Base-by-base conservation (phyloP, 768 basidiomycete species). In the Mycena venus region DNA sequence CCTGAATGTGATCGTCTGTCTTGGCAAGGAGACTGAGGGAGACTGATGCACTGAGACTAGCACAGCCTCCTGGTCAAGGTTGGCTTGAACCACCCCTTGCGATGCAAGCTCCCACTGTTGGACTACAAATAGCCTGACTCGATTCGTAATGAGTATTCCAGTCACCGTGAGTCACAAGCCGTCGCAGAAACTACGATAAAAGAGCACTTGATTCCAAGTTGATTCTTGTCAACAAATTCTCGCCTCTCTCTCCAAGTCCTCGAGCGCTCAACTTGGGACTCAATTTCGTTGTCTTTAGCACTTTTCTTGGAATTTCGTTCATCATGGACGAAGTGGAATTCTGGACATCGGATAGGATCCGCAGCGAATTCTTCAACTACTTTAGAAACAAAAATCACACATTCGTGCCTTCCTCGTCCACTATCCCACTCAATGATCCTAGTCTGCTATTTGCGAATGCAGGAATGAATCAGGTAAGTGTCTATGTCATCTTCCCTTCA, bases 401-500 rank as follows among this genome's bases (percentile, higher is more conserved):
- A 49, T 49, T 49, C 47, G 47, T 49, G 8, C 47, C 47, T 49
- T 49, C 47, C n/a, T 49, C 47, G n/a, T 49, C 47, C n/a, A 49
- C 47, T n/a, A 17, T 49, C n/a, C 47, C 47, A 12, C 47, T 49
- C n/a, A 49, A 49, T 49, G 47, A 49, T 23, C 47, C 98, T 3
- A 98, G 97, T 19, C 89, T 99, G 38, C 91, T 99, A 67, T 99
- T 99, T 79, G 96, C 96, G 70, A 99, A 99, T 88, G 97, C 98
- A 76, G 98, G 98, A 72, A 97, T 96, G 95, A 49, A 49, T n/a
- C 47, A 49, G 47, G 47, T 23, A 49, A 23, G n/a, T 49, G 9
- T 23, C 47, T 10, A 23, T 49, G 47, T 23, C 4, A 42, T 23
- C n/a, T 49, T 12, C 21, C 21, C 9, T 49, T 17, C n/a, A 23